A percentile compares a stretch with the other conserved stretches of the same genome.
These are phyloP conservation scores for Pezicula radicicola DNA, from an alignment of 2,329 filamentous ascomycete genomes.

Conservation along the genomic window DNA sequence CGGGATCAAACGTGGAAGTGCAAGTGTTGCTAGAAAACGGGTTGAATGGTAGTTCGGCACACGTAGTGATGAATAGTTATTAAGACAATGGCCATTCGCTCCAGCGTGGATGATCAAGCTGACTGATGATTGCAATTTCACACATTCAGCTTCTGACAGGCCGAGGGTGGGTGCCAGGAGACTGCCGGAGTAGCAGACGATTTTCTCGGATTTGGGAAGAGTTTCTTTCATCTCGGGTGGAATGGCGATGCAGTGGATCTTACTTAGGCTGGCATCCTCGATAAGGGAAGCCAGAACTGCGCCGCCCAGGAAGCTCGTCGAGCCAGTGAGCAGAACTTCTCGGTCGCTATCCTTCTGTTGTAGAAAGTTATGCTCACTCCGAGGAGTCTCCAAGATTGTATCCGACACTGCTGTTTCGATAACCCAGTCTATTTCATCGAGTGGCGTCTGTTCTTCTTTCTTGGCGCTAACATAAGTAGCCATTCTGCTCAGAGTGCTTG, in stretches of 20 bases:
- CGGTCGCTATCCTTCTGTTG: too few species aligned
- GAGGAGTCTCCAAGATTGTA: too few species aligned
- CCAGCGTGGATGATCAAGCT: conserved; percentile 53
- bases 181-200: conserved; percentile 34
- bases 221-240: conserved; percentile 9
- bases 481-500: too few species aligned
- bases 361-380: too few species aligned
- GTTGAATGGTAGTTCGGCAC: conserved; percentile 33
- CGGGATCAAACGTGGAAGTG: conserved; percentile 24
- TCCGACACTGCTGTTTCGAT: too few species aligned
- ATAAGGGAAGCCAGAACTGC: conserved; percentile 35
- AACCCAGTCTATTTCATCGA: not conserved
- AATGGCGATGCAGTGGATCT: conserved; percentile 43
- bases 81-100: conserved; percentile 36
- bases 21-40: conserved; percentile 30
- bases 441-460: too few species aligned
- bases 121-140: conserved; percentile 25
- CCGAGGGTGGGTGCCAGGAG: conserved; percentile 34
- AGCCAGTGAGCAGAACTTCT: conserved; percentile 30
- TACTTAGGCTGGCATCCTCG: conserved; percentile 24
- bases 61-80: conserved; percentile 33
- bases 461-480: too few species aligned
- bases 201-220: conserved; percentile 5
- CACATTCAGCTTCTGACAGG: conserved; percentile 27
- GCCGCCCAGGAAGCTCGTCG: conserved; percentile 36